These are phyloP conservation scores for Blastobotrys persicus DNA, from an alignment of 1,139 yeast species.

Conservation along the genomic window DNA sequence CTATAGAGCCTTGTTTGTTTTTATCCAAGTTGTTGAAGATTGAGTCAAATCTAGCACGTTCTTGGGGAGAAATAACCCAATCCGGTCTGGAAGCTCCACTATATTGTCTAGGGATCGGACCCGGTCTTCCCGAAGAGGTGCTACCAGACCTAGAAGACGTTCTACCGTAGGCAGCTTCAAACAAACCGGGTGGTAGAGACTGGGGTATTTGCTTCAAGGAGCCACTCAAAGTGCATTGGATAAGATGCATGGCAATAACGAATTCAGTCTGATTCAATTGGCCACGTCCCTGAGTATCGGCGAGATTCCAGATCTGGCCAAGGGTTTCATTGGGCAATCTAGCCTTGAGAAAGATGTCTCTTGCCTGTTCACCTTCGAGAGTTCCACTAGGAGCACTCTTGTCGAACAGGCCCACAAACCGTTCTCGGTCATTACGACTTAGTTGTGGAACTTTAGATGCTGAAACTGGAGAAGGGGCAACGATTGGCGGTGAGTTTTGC, in stretches of 20 bases:
- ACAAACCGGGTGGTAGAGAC: constrained; percentile 51
- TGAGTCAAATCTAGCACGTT: constrained; percentile 73
- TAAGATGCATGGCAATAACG: constrained; percentile 91
- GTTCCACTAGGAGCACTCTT: constrained; percentile 60
- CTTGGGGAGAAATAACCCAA: constrained; percentile 52
- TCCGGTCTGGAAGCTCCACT: constrained; percentile 21
- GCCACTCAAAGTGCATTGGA: constrained; percentile 77
- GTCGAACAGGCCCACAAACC: constrained; percentile 71
- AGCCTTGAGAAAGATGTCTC: constrained; percentile 84
- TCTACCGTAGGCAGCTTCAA: constrained; percentile 28
- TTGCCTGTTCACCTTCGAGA: constrained; percentile 73
- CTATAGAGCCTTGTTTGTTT: constrained; percentile 57
- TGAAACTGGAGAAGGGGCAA: constrained; percentile 24
- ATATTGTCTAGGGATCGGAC: constrained; percentile 23
- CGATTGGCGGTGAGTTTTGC: constrained; percentile 26
- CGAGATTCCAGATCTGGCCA: constrained; percentile 87
- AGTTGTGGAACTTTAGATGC: constrained; percentile 54
- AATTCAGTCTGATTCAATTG: constrained; percentile 70
- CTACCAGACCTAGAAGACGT: constrained; percentile 24
- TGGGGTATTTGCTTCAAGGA: constrained; percentile 65
- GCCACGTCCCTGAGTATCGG: constrained; percentile 75
- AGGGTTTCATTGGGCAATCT: constrained; percentile 70
- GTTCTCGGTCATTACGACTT: constrained; percentile 61
- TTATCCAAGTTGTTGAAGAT: constrained; percentile 79
- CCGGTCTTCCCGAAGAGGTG: constrained; percentile 11